Percentiles rank a stretch among this genome's conserved stretches.
phyloP scores from a whole-genome alignment of 2,329 filamentous ascomycete genomes.

The Rasamsonia emersonii region DNA sequence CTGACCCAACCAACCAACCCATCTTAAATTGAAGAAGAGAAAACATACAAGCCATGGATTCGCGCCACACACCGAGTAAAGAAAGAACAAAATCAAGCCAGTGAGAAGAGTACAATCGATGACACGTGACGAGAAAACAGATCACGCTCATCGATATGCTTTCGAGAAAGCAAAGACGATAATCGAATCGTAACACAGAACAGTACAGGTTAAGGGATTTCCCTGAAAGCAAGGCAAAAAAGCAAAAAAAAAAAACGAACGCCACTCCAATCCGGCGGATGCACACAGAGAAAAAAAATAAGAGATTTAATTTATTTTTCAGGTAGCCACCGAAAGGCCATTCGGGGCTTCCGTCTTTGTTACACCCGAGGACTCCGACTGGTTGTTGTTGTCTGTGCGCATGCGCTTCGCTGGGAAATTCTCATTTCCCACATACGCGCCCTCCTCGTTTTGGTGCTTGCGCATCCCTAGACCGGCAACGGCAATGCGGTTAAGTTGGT shows the following conservation, averaged over 20 bases:
- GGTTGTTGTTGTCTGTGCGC: background rate
- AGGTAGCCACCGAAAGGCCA: background rate
- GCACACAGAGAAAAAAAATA: background rate
- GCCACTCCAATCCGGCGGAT: background rate
- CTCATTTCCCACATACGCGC: background rate
- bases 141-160: background rate
- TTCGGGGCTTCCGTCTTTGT: conserved; percentile 1
- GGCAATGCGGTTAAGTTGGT: conserved; percentile 35
- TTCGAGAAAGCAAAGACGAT: background rate
- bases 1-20: no score
- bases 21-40: background rate
- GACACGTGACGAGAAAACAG: no score
- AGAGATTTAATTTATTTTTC: background rate
- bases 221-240: background rate
- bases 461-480: conserved; percentile 36
- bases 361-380: background rate
- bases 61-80: no score
- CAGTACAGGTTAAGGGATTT: background rate
- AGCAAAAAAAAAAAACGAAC: background rate
- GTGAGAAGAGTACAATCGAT: background rate
- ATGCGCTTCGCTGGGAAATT: conserved; percentile 1
- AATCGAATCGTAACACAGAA: no score
- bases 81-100: background rate
- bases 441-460: conserved; percentile 26
- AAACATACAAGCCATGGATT: no score